Percentiles rank a stretch among this genome's conserved stretches.
These are phyloP conservation scores for Penicillium brevicompactum DNA, from an alignment of 2,329 filamentous ascomycete genomes.

Conservation along the genomic window DNA sequence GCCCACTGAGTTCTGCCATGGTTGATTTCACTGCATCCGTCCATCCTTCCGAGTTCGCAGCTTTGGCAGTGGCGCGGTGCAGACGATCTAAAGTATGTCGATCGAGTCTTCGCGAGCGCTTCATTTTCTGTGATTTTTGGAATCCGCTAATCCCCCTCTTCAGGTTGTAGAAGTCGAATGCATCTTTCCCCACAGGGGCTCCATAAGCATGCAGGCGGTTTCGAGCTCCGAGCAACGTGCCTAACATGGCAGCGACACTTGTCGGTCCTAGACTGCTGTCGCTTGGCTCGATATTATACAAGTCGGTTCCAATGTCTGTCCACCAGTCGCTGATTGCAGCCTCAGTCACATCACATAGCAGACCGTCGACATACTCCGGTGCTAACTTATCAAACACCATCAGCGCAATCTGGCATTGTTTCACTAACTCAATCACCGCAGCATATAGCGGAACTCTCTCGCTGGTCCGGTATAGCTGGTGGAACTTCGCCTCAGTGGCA, in stretches of 20 bases:
- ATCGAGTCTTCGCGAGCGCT: slow-evolving; percentile 77
- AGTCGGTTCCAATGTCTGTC: slow-evolving; percentile 87
- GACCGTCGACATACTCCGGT: slow-evolving; percentile 85
- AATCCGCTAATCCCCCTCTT: slow-evolving; percentile 86
- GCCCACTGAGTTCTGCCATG: slow-evolving; percentile 88
- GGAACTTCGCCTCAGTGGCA: slow-evolving; percentile 87
- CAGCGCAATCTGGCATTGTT: slow-evolving; percentile 85
- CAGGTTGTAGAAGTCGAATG: slow-evolving; percentile 80
- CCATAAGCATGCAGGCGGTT: slow-evolving; percentile 85
- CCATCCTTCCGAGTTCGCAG: slow-evolving; percentile 86
- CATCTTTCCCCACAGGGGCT: slow-evolving; percentile 83
- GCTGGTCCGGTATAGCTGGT: slow-evolving; percentile 84
- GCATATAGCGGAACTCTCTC: slow-evolving; percentile 77
- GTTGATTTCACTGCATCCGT: slow-evolving; percentile 93
- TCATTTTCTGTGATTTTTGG: slow-evolving; percentile 83
- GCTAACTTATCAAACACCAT: slow-evolving; percentile 85
- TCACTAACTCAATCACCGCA: slow-evolving; percentile 84
- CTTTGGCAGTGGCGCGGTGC: slow-evolving; percentile 83
- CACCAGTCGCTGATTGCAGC: slow-evolving; percentile 92
- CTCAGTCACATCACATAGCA: slow-evolving; percentile 92
- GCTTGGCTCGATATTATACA: slow-evolving; percentile 88
- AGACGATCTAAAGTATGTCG: slow-evolving; percentile 78
- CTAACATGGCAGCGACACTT: slow-evolving; percentile 83
- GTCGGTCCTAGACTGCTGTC: slow-evolving; percentile 92
- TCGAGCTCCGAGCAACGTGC: slow-evolving; percentile 83